Evolutionary conservation across 2,329 filamentous ascomycete species (phyloP), one percentile per base, ranked within the genome.

Genomic region (Microcyclospora pomicola): DNA sequence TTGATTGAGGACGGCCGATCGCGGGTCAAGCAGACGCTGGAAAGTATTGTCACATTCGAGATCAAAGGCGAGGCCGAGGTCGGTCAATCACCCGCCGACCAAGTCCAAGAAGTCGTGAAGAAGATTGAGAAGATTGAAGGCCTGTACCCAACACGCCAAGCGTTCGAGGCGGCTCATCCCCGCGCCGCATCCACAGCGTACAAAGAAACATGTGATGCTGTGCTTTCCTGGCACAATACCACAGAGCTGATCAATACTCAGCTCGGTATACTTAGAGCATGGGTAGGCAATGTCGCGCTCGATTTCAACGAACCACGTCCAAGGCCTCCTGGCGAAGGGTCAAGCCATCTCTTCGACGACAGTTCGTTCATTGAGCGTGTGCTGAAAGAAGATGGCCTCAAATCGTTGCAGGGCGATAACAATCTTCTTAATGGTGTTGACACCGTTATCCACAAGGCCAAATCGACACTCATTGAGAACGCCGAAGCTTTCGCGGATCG

Each of bases 191-290:
- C 86, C 1, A 69, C 75, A 24, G 72, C 78, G 24, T 98, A 87
- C 62, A 71, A 73, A 44, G 80, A 87, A 44, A 85, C 85, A 19
- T 91, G 82, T 53, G 82, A 93, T 56, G 81, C 88, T 35, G 80
- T 98, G 47, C 77, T 94, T 44, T 80, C 88, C 2, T 98, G 91
- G 91, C 81, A 94, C 67, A 98, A 96, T 61, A 95, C 87, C 36
- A 95, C 87, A 27, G 79, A 88, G 55, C 77, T 94, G 55, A 96
- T 98, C 68, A 94, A 92, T 59, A 94, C 84, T 2, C 84, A 98
- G 59, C 73, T 98, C 42, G 77, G 78, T 11, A 87, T 96, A 46
- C 62, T 98, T 45, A 87, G 91, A 59, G 86, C 81, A 45, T 98
- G 91, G 91, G 91, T 98, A 16, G 91, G 91, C 38, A 98, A 98